These are phyloP conservation scores for Aspergillus carbonarius DNA, from an alignment of 2,329 filamentous ascomycete species.

Conservation along the genomic window DNA sequence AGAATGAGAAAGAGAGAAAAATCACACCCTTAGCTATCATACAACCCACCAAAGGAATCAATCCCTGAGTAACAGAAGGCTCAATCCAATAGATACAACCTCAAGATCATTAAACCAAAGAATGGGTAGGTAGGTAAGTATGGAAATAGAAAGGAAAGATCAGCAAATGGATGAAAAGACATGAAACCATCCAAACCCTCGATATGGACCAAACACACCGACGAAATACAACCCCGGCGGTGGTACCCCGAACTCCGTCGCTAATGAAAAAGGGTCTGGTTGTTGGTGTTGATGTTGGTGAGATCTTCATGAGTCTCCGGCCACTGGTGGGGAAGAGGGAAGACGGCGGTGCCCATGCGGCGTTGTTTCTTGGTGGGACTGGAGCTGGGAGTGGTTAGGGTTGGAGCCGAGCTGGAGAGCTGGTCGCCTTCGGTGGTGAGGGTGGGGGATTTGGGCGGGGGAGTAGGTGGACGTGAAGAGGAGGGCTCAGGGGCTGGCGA, in stretches of 20 bases:
- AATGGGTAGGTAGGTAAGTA: no score
- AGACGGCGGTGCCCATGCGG: constrained; percentile 15
- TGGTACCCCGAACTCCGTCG: constrained; percentile 20
- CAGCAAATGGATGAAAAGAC: neutral
- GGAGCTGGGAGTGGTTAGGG: neutral
- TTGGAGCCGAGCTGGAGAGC: neutral
- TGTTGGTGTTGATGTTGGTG: neutral
- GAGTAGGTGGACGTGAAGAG: neutral
- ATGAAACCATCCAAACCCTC: constrained; percentile 2
- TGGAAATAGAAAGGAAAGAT: no score
- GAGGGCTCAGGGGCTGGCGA: neutral
- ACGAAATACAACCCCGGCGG: constrained; percentile 12
- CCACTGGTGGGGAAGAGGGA: constrained; percentile 3
- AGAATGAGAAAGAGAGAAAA: no score
- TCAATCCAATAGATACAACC: no score
- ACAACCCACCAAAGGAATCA: no score
- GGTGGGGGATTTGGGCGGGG: neutral
- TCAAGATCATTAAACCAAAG: no score
- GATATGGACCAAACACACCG: constrained; percentile 17
- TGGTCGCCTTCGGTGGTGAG: neutral
- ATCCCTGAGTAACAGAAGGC: no score
- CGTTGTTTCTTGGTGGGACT: constrained; percentile 12
- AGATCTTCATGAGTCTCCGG: neutral
- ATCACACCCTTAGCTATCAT: no score
- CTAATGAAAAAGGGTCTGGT: constrained; percentile 22